Evolutionary conservation across 495 filamentous ascomycete genomes (phyloP), one percentile per base, ranked within the genome.

Genomic region (Cenococcum geophilum): DNA sequence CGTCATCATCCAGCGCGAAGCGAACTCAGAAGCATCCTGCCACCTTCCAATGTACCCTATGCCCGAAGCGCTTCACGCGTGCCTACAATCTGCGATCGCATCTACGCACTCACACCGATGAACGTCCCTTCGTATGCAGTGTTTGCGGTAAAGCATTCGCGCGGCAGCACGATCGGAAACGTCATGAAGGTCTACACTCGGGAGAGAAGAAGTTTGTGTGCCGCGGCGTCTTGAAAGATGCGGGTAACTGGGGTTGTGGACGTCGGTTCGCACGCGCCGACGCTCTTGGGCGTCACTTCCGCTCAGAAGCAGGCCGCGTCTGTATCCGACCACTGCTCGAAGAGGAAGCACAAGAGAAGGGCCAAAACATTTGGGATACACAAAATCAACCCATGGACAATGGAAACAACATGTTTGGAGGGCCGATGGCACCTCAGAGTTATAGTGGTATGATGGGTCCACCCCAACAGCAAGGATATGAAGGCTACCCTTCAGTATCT

Each of bases 311-410:
- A 1, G 93, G 93, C 10, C 83, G 93, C 5, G 88, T 96, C 47
- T 98, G 93, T 72, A 98, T 98, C 73, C 96, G 95, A 65, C 91
- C 93, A 4, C 78, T 98, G 2, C 79, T 97, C 9, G 95, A 96
- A 55, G 91, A 95, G 72, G 92, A 97, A 53, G 68, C 67, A 10
- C 66, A 63, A 23, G 91, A 96, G 69, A 68, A 69, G 50, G 67
- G 64, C 37, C 49, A 43, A 6, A 8, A n/a, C n/a, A n/a, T 14
- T 20, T 70, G 68, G 68, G 53, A 65, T 4, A 53, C 43, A 25
- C 64, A 67, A 40, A 61, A 58, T 48, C 67, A 65, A 37, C 58
- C 61, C 23, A 63, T 65, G 68, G 56, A 61, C 36, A 59, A 57
- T 25, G 58, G 58, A n/a, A 59, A 55, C 36, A 55, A 50, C 42